Evolutionary conservation across 2,329 filamentous ascomycete species (phyloP), one percentile per base, ranked within the genome.

Genomic region (Microdochium paspali): DNA sequence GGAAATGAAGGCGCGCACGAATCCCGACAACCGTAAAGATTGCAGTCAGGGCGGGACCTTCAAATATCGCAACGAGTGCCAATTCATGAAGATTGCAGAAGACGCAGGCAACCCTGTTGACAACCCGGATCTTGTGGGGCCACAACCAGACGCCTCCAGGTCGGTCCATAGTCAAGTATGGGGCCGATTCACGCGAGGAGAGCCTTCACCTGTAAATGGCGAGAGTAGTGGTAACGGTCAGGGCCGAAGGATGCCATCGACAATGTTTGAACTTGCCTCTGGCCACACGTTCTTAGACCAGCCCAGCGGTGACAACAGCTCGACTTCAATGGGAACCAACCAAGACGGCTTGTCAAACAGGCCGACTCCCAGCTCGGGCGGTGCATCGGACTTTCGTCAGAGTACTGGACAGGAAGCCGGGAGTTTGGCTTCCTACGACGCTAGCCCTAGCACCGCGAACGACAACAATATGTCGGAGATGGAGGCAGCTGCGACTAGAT

Each of bases 331-430:
- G 3, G 78, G 76, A 0, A 69, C 75, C 2, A 74, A 76, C 18
- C 55, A 56, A n/a, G 68, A 66, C 21, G 68, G 66, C 6, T 65
- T 65, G 44, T 80, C 77, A 2, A 77, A 70, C 50, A 66, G 74
- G n/a, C 76, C 72, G 21, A 82, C 79, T 10, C 79, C 79, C 3
- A 81, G 77, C 54, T 82, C 79, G 3, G 79, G 74, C 55, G 66
- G 64, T 6, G 61, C 67, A 2, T 74, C 73, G 2, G 72, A 76
- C n/a, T 59, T 66, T 23, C 61, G 62, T 15, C 61, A 63, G 25
- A 54, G 51, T 40, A 47, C 50, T 12, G 51, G 55, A 12, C 55
- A 55, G 12, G 56, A 40, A 9, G 62, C 61, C 24, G 70, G 74
- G 0, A 66, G 65, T 6, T 56, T 58, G 5, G 66, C 66, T 44